Percentiles rank a stretch among this genome's conserved stretches.
phyloP scores from a whole-genome alignment of 805 yeast genomes.

The Saccharomycopsis babjevae region DNA sequence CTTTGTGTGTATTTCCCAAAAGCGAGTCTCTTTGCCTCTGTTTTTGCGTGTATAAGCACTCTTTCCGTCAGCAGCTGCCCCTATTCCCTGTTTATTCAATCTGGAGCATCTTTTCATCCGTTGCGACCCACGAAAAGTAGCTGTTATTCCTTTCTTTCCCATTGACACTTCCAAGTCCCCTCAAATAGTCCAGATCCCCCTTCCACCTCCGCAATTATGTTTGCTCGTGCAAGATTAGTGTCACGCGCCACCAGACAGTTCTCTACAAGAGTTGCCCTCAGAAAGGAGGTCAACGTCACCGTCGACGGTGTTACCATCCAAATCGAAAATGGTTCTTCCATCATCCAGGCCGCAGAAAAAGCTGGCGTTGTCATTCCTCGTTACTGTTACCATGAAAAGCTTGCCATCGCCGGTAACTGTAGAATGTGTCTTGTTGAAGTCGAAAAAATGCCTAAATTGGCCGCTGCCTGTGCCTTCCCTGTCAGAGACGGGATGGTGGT shows the following conservation, averaged over 20 bases:
- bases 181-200: background rate
- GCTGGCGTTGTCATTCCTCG: constrained; percentile 85
- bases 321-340: constrained; percentile 79
- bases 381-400: constrained; percentile 85
- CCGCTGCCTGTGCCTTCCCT: constrained; percentile 88
- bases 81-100: too few species aligned
- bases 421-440: constrained; percentile 89
- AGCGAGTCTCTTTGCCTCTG: too few species aligned
- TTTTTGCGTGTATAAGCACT: too few species aligned
- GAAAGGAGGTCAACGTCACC: constrained; percentile 47
- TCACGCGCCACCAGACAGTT: constrained; percentile 21
- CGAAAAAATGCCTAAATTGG: constrained; percentile 80
- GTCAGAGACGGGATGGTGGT: constrained; percentile 87
- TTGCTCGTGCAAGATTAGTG: background rate
- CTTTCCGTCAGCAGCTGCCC: too few species aligned
- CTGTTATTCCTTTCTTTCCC: background rate
- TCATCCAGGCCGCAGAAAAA: constrained; percentile 85
- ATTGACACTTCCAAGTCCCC: background rate
- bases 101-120: too few species aligned
- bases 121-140: too few species aligned
- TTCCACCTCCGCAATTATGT: background rate
- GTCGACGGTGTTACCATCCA: constrained; percentile 63
- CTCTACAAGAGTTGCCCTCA: constrained; percentile 25
- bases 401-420: constrained; percentile 87
- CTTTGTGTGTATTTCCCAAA: too few species aligned